Conservation (phyloP, 2,329 filamentous ascomycete species). For the Sporothrix globosa region DNA sequence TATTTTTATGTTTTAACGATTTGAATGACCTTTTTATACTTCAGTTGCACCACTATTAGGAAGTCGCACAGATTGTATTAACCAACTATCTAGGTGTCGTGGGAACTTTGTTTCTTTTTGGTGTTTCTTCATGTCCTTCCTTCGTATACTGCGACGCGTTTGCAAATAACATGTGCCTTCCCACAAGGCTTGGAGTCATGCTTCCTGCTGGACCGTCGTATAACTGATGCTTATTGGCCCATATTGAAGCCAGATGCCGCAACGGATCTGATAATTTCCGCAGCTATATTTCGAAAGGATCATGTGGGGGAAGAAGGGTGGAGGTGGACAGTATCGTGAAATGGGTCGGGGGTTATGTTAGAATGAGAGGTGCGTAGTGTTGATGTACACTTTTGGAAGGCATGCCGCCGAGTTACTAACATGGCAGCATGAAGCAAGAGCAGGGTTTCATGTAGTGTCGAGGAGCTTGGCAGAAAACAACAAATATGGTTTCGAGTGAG, state of each 20-base stretch:
- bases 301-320: not conserved
- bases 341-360: not conserved
- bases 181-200: not conserved
- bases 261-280: not conserved
- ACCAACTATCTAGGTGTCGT: slow-evolving; percentile 21
- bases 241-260: too few species aligned
- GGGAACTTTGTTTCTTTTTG: not conserved
- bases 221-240: not conserved
- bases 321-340: not conserved
- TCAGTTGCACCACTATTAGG: not conserved
- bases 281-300: not conserved
- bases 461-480: not conserved
- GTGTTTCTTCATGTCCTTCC: not conserved
- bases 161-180: not conserved
- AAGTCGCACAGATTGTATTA: not conserved
- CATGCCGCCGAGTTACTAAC: not conserved
- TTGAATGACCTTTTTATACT: not conserved
- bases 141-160: not conserved
- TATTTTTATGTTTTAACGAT: not conserved
- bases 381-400: not conserved
- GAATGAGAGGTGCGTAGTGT: not conserved
- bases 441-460: not conserved
- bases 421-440: not conserved
- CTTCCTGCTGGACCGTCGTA: not conserved
- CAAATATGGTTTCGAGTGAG: not conserved